Evolutionary conservation across 202 grass and related monocot genomes (phyloP), one percentile per base, ranked within the genome.

Genomic region (Setaria viridis): DNA sequence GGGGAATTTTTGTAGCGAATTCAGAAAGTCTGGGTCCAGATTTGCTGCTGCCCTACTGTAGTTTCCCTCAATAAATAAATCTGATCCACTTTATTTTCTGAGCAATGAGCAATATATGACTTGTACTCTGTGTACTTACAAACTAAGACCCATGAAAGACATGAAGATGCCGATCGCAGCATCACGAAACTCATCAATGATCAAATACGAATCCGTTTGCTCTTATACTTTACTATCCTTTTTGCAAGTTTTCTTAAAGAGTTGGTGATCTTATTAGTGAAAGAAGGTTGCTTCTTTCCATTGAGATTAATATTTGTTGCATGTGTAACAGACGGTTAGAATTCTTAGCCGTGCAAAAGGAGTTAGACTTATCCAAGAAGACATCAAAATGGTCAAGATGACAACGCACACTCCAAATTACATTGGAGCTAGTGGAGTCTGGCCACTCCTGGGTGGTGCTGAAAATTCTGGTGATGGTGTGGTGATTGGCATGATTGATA

Each of bases 401-500:
- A 94, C 91, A 1, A 99, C 80, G 10, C 70, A 99, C 74, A 99
- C 93, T 20, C 96, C 93, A 14, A 79, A 88, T 45, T 99, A 90
- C 41, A 88, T 95, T 74, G 93, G 93, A 79, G 90, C 96, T 35
- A 79, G 67, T 81, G 88, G 35, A 81, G 96, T 93, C 57, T 99
- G 96, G 93, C 90, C 88, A 16, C 85, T 72, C 68, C 72, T 94
- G 33, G 93, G 93, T 53, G 96, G 96, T 59, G 65, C 88, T 9
- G 90, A 92, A 50, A 83, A 84, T 35, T 67, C 93, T 11, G 96
- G 93, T 32, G 90, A 94, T 79, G 91, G 91, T 45, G 68, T 99
- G 60, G 90, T 99, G 19, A 91, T 99, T 84, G 96, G 93, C 29
- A 92, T 95, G 90, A 94, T 99, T 35, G 96, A 99, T 73, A 99